Evolutionary conservation across 2,329 filamentous ascomycete genomes (phyloP), one percentile per base, ranked within the genome.

Genomic region (Diatrype stigma): DNA sequence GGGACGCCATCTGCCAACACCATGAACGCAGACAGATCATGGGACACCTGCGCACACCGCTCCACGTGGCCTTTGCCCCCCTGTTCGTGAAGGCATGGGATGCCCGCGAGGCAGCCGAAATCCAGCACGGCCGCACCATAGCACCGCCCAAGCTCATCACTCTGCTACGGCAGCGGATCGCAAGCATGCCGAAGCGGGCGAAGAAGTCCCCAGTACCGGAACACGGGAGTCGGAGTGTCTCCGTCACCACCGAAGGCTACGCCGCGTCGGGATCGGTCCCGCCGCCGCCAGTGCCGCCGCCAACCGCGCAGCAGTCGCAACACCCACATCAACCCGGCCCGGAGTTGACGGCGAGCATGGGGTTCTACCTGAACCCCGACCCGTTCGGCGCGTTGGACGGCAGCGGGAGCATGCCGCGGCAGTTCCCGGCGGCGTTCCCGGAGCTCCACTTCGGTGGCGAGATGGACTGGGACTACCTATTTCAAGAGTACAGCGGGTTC

Each of bases 41-140:
- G 32, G 73, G 73, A 42, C 73, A 77, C 51, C 66, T 77, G 45
- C 73, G 76, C 46, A 82, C 73, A 42, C 81, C 81, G 6, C 73
- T 84, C 68, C 80, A 84, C 58, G 67, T 78, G 28, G 77, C 78
- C 1, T 82, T 87, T 54, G 77, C 78, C 1, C 71, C 72, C 19
- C 72, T 80, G 17, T 79, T 87, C 38, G 67, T 86, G 51, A 84
- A 82, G 59, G 82, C 82, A 0, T 87, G 84, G 84, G 76, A 79
- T 42, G 79, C 78, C 2, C 76, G 78, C 49, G 77, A 78, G 57
- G 69, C 73, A 2, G 75, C 76, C 12, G 72, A 77, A 55, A 55
- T 67, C 4, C 70, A 71, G 47, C 64, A 70, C 6, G 80, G 79
- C 1, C 72, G 70, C 28, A 63, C 70, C 2, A 53, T 75, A 2